Evolutionary conservation across 352 stramenopile genomes (phyloP).

Genomic region (Phytophthora chlamydospora): DNA sequence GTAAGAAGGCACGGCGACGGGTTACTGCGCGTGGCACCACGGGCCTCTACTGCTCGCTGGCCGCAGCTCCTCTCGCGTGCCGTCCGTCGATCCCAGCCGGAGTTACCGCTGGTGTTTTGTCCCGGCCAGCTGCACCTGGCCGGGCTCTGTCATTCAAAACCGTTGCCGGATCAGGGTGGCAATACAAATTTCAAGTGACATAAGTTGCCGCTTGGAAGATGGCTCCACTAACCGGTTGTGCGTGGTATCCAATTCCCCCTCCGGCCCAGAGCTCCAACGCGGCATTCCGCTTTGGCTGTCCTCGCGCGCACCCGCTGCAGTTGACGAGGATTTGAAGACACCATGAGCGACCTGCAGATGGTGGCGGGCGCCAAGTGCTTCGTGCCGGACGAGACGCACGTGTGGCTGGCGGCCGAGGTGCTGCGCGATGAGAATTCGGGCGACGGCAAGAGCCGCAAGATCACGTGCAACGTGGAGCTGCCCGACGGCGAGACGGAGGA

Average conservation of each 20-base stretch:
- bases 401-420: slow-evolving; percentile 84
- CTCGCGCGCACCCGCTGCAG: slow-evolving; percentile 12
- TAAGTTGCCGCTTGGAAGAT: slow-evolving; percentile 25
- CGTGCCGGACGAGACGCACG: slow-evolving; percentile 83
- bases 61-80: slow-evolving; percentile 21
- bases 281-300: slow-evolving; percentile 31
- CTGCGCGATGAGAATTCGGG: slow-evolving; percentile 68
- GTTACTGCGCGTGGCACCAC: slow-evolving; percentile 10
- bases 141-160: slow-evolving; percentile 10
- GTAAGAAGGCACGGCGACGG: background rate
- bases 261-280: slow-evolving; percentile 14
- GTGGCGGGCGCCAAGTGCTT: slow-evolving; percentile 83
- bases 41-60: slow-evolving; percentile 3
- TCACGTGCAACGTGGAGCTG: slow-evolving; percentile 68
- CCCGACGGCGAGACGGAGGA: slow-evolving; percentile 55
- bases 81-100: slow-evolving; percentile 20
- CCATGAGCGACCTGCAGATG: slow-evolving; percentile 61
- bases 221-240: slow-evolving; percentile 28
- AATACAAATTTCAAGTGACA: slow-evolving; percentile 12
- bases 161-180: slow-evolving; percentile 21
- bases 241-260: slow-evolving; percentile 28
- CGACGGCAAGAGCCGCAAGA: slow-evolving; percentile 69
- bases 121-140: slow-evolving; percentile 25
- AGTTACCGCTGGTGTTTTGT: slow-evolving; percentile 11
- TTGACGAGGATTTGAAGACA: slow-evolving; percentile 19